These are phyloP conservation scores for Cryptococcus wingfieldii DNA, from an alignment of 1,284 basidiomycete species.

Conservation along the genomic window DNA sequence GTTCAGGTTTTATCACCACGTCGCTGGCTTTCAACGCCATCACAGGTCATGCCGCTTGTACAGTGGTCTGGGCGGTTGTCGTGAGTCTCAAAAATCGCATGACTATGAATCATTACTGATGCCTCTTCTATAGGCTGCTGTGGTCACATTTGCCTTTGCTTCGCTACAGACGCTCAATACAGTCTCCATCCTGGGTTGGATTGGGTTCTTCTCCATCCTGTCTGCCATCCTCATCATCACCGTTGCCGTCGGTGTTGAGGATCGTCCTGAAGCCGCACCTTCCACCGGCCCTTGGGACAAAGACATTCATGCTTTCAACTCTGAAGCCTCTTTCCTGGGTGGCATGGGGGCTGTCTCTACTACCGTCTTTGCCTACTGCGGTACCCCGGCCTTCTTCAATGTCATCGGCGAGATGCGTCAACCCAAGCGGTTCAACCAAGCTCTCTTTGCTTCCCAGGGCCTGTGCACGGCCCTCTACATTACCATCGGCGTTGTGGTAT, in stretches of 20 bases:
- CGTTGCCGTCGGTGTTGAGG: slow-evolving; percentile 46
- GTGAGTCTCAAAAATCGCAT: slow-evolving; percentile 5
- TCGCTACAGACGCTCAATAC: slow-evolving; percentile 41
- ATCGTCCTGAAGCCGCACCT: slow-evolving; percentile 35
- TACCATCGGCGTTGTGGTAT: slow-evolving; percentile 36
- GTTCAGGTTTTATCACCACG: slow-evolving; percentile 29
- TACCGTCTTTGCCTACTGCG: slow-evolving; percentile 41
- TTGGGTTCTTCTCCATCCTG: slow-evolving; percentile 31
- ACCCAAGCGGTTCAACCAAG: slow-evolving; percentile 27
- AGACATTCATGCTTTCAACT: slow-evolving; percentile 23
- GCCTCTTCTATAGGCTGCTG: slow-evolving; percentile 12
- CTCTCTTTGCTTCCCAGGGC: slow-evolving; percentile 17
- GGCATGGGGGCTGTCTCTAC: slow-evolving; percentile 44
- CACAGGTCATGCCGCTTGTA: slow-evolving; percentile 41
- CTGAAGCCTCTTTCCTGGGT: slow-evolving; percentile 30
- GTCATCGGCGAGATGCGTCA: slow-evolving; percentile 48
- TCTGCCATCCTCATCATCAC: slow-evolving; percentile 43
- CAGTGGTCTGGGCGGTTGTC: slow-evolving; percentile 41
- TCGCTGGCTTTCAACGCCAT: slow-evolving; percentile 49
- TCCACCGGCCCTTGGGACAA: slow-evolving; percentile 29
- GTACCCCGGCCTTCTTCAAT: slow-evolving; percentile 36
- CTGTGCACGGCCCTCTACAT: slow-evolving; percentile 42
- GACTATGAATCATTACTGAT: not conserved
- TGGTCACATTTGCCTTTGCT: slow-evolving; percentile 24
- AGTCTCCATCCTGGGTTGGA: slow-evolving; percentile 46